A percentile compares a stretch with the other conserved stretches of the same genome.
Conservation (phyloP, 2,329 filamentous ascomycete genomes). For the Teratosphaeria zuluensis region DNA sequence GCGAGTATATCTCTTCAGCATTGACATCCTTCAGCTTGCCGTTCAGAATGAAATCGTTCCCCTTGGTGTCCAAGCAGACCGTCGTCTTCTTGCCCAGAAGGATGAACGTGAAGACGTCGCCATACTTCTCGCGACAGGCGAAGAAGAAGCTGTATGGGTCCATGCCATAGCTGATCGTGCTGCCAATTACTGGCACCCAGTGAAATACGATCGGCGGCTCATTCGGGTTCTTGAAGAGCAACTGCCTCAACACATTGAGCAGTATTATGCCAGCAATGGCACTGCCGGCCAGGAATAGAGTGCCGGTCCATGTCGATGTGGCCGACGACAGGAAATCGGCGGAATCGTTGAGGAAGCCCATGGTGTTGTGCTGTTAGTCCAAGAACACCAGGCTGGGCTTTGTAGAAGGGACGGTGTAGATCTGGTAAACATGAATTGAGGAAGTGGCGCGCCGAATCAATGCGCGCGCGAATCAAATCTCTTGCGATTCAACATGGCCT, state of each 20-base stretch:
- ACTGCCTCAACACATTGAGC: conserved; percentile 70
- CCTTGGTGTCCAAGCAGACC: conserved; percentile 68
- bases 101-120: conserved; percentile 82
- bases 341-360: conserved; percentile 21
- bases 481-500: not conserved
- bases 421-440: not conserved
- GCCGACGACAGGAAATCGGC: conserved; percentile 8
- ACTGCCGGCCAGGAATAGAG: conserved; percentile 34
- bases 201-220: conserved; percentile 54
- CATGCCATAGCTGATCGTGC: conserved; percentile 88
- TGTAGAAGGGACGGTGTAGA: not conserved
- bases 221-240: conserved; percentile 59
- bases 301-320: conserved; percentile 31
- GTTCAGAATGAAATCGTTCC: conserved; percentile 87
- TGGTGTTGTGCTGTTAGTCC: conserved; percentile 4
- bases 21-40: conserved; percentile 83
- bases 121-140: conserved; percentile 65
- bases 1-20: conserved; percentile 81
- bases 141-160: conserved; percentile 84
- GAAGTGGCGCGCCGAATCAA: not conserved
- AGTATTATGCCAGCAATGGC: conserved; percentile 51
- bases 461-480: not conserved
- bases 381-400: not conserved
- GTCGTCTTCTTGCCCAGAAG: conserved; percentile 84
- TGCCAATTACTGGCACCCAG: conserved; percentile 66